These are phyloP conservation scores for Tilletia setariae DNA, from an alignment of 1,284 basidiomycete species.

Conservation along the genomic window DNA sequence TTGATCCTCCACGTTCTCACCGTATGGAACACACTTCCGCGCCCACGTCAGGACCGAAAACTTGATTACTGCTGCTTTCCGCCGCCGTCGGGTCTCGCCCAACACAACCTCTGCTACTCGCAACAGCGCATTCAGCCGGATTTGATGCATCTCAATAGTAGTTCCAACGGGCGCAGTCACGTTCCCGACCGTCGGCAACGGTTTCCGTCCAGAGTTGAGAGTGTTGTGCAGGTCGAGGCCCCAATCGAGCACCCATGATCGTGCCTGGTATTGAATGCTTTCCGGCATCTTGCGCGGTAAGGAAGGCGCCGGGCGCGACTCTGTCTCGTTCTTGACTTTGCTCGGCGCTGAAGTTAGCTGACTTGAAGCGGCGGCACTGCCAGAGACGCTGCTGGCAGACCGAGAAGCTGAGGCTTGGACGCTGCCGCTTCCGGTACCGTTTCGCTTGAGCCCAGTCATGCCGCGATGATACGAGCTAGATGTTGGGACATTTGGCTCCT, in stretches of 20 bases:
- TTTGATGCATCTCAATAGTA: not conserved
- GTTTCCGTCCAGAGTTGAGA: not conserved
- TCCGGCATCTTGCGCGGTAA: not conserved
- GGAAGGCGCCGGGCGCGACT: not conserved
- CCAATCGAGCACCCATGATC: conserved; percentile 6
- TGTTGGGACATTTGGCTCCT: not conserved
- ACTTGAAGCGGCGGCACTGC: too few species aligned
- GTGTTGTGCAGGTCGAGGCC: not conserved
- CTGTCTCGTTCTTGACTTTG: not conserved
- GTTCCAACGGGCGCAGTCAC: not conserved
- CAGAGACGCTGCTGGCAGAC: too few species aligned
- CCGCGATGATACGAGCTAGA: too few species aligned
- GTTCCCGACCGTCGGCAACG: not conserved
- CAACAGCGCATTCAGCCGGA: conserved; percentile 13
- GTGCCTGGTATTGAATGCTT: not conserved
- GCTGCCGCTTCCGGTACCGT: too few species aligned
- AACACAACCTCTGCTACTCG: conserved; percentile 5
- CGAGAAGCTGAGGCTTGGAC: too few species aligned
- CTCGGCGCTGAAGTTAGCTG: not conserved
- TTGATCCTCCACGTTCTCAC: not conserved
- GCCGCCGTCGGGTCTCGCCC: conserved; percentile 1
- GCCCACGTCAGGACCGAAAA: conserved; percentile 11
- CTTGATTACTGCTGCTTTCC: conserved; percentile 6
- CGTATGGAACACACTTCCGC: not conserved
- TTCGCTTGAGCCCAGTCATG: too few species aligned